Percentiles rank a stretch among this genome's conserved stretches.
These are phyloP conservation scores for Sclerotinia borealis DNA, from an alignment of 2,329 filamentous ascomycete species.

Conservation along the genomic window DNA sequence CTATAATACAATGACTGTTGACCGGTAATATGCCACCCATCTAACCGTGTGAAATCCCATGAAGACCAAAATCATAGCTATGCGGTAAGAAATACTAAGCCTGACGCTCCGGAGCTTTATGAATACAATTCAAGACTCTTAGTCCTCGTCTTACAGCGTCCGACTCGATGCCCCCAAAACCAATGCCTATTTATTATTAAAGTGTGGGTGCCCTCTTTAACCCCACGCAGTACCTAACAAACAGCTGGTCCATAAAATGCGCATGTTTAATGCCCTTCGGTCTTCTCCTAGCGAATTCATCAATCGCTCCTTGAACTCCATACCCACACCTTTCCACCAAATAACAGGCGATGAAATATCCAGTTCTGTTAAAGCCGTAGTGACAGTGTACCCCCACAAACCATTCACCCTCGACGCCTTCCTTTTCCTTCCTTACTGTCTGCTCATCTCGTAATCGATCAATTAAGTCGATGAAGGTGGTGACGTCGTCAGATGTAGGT, in stretches of 20 bases:
- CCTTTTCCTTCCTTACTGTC: slow-evolving; percentile 38
- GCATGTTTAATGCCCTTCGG: slow-evolving; percentile 83
- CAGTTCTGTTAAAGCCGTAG: slow-evolving; percentile 88
- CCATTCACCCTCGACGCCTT: slow-evolving; percentile 36
- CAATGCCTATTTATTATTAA: slow-evolving; percentile 15
- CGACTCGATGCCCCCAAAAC: not conserved
- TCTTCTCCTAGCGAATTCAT: slow-evolving; percentile 65
- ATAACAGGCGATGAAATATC: slow-evolving; percentile 85
- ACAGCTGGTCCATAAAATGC: slow-evolving; percentile 81
- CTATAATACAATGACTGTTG: not conserved
- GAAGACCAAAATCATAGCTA: not conserved
- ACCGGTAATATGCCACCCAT: not conserved
- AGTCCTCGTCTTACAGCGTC: not conserved
- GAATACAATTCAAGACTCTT: not conserved
- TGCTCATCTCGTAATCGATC: slow-evolving; percentile 55
- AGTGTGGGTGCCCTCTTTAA: slow-evolving; percentile 29
- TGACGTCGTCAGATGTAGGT: slow-evolving; percentile 50
- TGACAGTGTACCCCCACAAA: slow-evolving; percentile 86
- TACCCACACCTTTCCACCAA: slow-evolving; percentile 76
- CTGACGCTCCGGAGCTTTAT: not conserved
- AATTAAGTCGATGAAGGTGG: slow-evolving; percentile 49
- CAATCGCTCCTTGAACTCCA: slow-evolving; percentile 68
- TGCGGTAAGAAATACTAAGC: not conserved
- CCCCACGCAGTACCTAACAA: slow-evolving; percentile 62
- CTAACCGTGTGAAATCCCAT: not conserved